A percentile compares a stretch with the other conserved stretches of the same genome.
Evolutionary conservation across 345 rosid species (phyloP).

Genomic region (Populus nigra): DNA sequence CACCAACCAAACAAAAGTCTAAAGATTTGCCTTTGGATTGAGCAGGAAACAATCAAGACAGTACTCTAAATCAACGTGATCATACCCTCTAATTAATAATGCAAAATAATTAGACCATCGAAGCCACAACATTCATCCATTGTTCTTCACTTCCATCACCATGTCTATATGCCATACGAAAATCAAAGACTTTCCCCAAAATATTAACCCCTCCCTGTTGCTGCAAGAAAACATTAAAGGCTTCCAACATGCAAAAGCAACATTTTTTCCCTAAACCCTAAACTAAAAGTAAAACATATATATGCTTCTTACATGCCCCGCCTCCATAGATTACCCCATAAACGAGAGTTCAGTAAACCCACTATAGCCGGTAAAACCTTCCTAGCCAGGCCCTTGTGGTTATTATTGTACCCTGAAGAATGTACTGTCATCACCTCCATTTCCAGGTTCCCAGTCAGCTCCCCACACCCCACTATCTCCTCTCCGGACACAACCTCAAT

Average conservation of each 20-base stretch:
- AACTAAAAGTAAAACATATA: neutral
- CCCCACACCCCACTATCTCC: neutral
- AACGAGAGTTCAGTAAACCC: conserved; percentile 30
- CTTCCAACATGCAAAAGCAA: neutral
- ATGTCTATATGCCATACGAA: neutral
- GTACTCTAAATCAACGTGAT: neutral
- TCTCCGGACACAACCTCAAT: neutral
- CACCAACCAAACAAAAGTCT: neutral
- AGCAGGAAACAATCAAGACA: neutral
- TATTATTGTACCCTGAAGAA: neutral
- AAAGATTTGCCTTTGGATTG: too few relatives aligned
- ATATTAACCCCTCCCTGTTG: neutral
- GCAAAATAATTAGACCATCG: neutral
- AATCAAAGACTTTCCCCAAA: neutral
- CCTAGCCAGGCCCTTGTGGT: conserved; percentile 32
- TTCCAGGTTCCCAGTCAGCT: neutral
- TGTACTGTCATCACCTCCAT: conserved; percentile 20
- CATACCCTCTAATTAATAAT: neutral
- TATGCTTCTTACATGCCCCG: conserved; percentile 4
- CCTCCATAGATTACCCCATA: conserved; percentile 36
- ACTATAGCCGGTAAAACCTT: conserved; percentile 30
- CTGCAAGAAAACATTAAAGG: neutral
- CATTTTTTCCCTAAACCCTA: neutral
- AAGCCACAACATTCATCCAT: neutral
- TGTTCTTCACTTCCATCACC: neutral